Evolutionary conservation across 1,284 basidiomycete species (phyloP).

Genomic region (Meira miltonrushii): DNA sequence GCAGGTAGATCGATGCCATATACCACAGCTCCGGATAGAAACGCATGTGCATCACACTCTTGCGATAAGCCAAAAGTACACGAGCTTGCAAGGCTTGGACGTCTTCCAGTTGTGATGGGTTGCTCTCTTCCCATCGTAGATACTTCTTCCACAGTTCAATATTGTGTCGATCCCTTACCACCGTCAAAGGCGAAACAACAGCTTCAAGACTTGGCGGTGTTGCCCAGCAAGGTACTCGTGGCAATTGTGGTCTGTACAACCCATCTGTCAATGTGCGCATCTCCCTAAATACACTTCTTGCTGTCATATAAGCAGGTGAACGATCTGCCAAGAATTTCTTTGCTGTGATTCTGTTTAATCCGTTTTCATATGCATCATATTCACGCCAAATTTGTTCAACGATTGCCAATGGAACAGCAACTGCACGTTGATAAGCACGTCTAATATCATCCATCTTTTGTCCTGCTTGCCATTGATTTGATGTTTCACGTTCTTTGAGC

Average conservation of each 20-base stretch:
- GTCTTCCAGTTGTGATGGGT: slow-evolving; percentile 87
- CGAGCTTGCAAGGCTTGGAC: slow-evolving; percentile 61
- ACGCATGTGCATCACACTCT: slow-evolving; percentile 81
- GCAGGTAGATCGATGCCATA: slow-evolving; percentile 78
- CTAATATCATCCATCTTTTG: slow-evolving; percentile 90
- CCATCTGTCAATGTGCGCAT: slow-evolving; percentile 62
- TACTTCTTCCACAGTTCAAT: slow-evolving; percentile 84
- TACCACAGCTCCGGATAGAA: slow-evolving; percentile 97
- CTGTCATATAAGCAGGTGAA: slow-evolving; percentile 86
- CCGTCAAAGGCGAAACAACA: slow-evolving; percentile 14
- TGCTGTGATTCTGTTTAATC: slow-evolving; percentile 84
- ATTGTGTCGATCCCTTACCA: slow-evolving; percentile 62
- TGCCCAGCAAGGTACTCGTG: slow-evolving; percentile 38
- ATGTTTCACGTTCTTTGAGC: slow-evolving; percentile 65
- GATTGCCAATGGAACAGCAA: slow-evolving; percentile 87
- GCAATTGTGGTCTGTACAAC: slow-evolving; percentile 37
- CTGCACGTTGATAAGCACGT: slow-evolving; percentile 85
- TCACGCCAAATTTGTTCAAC: slow-evolving; percentile 92
- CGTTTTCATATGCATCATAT: slow-evolving; percentile 86
- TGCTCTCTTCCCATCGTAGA: slow-evolving; percentile 90
- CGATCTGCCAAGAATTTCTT: slow-evolving; percentile 87
- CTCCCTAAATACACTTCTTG: slow-evolving; percentile 78
- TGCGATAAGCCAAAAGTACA: slow-evolving; percentile 76
- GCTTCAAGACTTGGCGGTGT: background rate
- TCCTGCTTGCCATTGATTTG: slow-evolving; percentile 79